Evolutionary conservation across 73 alveolate species (phyloP).

Genomic region (Paramecium tetraurelia): DNA sequence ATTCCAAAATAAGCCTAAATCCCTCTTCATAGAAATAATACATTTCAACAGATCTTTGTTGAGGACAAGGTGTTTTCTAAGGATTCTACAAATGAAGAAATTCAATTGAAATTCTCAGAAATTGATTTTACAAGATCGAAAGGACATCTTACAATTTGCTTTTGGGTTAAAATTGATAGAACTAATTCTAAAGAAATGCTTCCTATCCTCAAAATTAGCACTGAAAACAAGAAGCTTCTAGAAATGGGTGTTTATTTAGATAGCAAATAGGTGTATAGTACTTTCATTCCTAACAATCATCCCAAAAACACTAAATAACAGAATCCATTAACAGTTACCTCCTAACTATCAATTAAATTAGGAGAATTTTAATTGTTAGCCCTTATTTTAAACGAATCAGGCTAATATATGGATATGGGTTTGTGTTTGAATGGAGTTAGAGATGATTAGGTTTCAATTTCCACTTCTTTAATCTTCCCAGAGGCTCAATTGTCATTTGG

Average conservation of each 20-base stretch:
- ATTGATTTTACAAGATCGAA: not conserved
- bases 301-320: not conserved
- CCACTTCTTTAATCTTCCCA: not conserved
- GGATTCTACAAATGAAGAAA: not conserved
- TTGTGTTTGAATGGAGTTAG: constrained; percentile 16
- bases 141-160: constrained; percentile 35
- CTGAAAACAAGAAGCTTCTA: not conserved
- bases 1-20: not conserved
- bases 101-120: not conserved
- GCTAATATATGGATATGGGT: constrained; percentile 33
- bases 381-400: constrained; percentile 14
- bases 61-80: not conserved
- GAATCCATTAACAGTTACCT: constrained; percentile 22
- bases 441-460: constrained; percentile 21
- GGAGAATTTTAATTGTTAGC: constrained; percentile 34
- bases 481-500: constrained; percentile 30
- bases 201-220: not conserved
- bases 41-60: not conserved
- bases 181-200: not conserved
- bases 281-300: constrained; percentile 14
- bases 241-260: constrained; percentile 28
- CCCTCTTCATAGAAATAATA: not conserved
- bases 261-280: not conserved
- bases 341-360: constrained; percentile 6
- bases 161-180: constrained; percentile 5